phyloP scores from a whole-genome alignment of 331 rosid species.

The Quercus phellos region DNA sequence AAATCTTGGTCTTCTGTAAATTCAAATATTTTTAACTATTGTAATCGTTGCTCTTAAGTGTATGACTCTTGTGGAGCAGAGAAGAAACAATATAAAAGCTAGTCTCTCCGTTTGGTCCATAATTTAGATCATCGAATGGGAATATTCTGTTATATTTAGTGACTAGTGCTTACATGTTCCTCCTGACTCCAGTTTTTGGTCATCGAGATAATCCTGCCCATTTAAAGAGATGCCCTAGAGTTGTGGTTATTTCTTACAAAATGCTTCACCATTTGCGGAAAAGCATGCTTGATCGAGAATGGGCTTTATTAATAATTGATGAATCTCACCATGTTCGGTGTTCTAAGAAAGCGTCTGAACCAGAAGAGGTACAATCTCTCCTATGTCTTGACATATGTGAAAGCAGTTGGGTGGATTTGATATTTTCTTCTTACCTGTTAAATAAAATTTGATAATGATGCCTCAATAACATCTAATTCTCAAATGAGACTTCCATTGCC shows the following conservation, averaged over 20 bases:
- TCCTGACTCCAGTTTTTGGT: conserved; percentile 69
- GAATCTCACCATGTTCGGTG: conserved; percentile 94
- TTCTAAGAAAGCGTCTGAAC: conserved; percentile 69
- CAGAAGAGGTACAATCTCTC: conserved; percentile 63
- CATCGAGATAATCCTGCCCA: conserved; percentile 75
- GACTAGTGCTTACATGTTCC: conserved; percentile 14
- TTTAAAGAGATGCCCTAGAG: conserved; percentile 63
- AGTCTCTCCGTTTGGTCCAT: conserved; percentile 4
- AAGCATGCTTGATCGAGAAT: conserved; percentile 73
- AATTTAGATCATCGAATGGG: conserved; percentile 7
- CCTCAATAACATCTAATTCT: not conserved
- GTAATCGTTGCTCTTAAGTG: not conserved
- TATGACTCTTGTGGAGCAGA: not conserved
- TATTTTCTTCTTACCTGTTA: conserved; percentile 18
- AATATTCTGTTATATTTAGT: conserved; percentile 9
- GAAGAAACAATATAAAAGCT: not conserved
- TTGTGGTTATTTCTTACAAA: conserved; percentile 87
- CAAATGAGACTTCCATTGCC: not conserved
- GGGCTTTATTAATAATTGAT: conserved; percentile 89
- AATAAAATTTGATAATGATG: not conserved
- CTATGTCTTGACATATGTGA: not conserved
- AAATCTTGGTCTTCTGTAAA: not conserved
- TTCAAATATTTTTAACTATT: not conserved
- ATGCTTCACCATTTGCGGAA: conserved; percentile 86
- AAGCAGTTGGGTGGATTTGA: not conserved